Base-by-base conservation (phyloP, 2,329 filamentous ascomycete genomes). In the Fusarium pseudonygamai region DNA sequence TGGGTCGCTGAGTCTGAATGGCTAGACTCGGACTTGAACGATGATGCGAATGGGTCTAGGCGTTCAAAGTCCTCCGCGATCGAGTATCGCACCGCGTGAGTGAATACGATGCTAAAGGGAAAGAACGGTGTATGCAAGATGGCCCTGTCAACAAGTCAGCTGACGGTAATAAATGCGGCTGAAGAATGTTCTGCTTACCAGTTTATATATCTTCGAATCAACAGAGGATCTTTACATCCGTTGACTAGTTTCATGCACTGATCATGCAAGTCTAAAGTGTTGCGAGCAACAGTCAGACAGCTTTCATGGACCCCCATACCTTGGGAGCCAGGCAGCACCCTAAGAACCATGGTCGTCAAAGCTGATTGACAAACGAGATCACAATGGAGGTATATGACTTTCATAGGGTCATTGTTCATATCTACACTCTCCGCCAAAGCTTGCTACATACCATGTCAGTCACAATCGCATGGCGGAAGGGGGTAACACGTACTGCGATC, bases 31-130 rank as follows among this genome's bases (percentile, higher is more conserved):
- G 77, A 66, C 34, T 70, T 57, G 16, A 83, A 70, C 1, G 82
- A 84, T 9, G 70, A 67, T 8, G 77, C 73, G 45, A 84, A 84
- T 8, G 71, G 59, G 16, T 82, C 78, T 3, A 83, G 53, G 6
- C 72, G 73, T 4, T 28, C 40, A 3, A 77, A 28, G 13, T 77
- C 75, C 2, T 61, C 53, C 7, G 24, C 1, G 14, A 69, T 43
- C 2, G 14, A 70, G 56, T 58, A 40, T 42, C 80, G 76, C 32
- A 83, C 71, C 9, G 75, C 76, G 13, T 76, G 77, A 2, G 77
- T 79, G 55, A 84, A 81, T 1, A 84, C 45, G 9, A 83, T 81
- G 50, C 77, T 83, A 56, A 83, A 84, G 5, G 83, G 78, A 4
- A 82, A 78, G 63, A 83, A 84, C 7, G 82, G 82, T 4, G 70